Evolutionary conservation across 441 rosid genomes (phyloP), one percentile per base, ranked within the genome.

Genomic region (Populus tomentosa): DNA sequence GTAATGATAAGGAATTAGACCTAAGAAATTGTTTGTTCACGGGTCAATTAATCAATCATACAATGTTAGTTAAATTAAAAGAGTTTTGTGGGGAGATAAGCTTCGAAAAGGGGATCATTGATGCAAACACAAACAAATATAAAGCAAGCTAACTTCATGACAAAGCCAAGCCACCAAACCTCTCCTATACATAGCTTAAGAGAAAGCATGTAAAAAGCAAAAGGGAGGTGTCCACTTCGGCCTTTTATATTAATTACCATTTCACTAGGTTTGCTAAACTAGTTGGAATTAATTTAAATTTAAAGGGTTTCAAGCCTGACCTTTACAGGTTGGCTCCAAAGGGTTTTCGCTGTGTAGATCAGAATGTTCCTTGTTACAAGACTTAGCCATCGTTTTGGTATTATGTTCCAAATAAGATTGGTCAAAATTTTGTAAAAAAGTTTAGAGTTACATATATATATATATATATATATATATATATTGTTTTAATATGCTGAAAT

Each of bases 161-260:
- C 77, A 75, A 80, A 78, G 86, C 87, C 84, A 79, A 62, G 62
- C 75, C 84, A 86, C 80, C 90, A 23, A 81, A 10, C 80, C 72
- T 72, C 74, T 73, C 81, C 75, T 28, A 80, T 79, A 78, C 81
- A 80, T 24, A 75, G 46, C 66, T 69, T 33, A 23, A 76, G 28
- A 32, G 35, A 73, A 75, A 73, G 14, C 56, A 24, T 23, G 21
- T 13, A 23, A n/a, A 26, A 50, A 50, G 56, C 20, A 50, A 50
- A 53, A 53, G 61, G 56, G 6, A 13, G 61, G 7, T 53, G 61
- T 53, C n/a, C n/a, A 18, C 61, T 18, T 53, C 59, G n/a, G 61
- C 61, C n/a, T 53, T 53, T 53, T 53, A 0, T 53, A 50, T 38
- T 38, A 38, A 38, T 38, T 38, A 38, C 46, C 46, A 38, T 14